phyloP scores from a whole-genome alignment of 2,329 filamentous ascomycete species.

The Penicillium sp. region DNA sequence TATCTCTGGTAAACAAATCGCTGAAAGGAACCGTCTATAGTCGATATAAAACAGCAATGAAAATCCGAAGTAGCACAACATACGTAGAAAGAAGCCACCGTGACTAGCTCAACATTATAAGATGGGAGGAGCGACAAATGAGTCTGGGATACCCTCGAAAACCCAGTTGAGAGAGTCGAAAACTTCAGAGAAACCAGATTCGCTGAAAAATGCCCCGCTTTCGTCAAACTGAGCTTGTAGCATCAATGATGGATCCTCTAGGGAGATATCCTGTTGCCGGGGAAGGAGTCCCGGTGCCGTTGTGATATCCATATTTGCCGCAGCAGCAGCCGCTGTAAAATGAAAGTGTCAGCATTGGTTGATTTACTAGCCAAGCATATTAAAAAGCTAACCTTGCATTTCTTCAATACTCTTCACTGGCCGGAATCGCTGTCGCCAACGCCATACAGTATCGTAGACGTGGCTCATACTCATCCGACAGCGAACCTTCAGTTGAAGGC shows the following conservation, averaged over 20 bases:
- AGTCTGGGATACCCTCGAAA: slow-evolving; percentile 78
- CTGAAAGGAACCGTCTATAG: background rate
- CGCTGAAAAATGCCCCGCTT: slow-evolving; percentile 37
- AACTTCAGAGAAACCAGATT: slow-evolving; percentile 64
- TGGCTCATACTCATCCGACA: slow-evolving; percentile 66
- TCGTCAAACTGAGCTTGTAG: slow-evolving; percentile 38
- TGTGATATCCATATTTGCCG: slow-evolving; percentile 40
- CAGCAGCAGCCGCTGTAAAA: slow-evolving; percentile 19
- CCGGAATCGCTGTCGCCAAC: slow-evolving; percentile 65
- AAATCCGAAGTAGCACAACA: background rate
- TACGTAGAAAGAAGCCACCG: background rate
- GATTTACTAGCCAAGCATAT: background rate
- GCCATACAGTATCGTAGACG: slow-evolving; percentile 65
- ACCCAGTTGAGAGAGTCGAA: slow-evolving; percentile 94
- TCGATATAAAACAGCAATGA: background rate
- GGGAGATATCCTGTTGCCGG: slow-evolving; percentile 31
- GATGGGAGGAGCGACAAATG: slow-evolving; percentile 38
- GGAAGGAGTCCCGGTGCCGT: slow-evolving; percentile 25
- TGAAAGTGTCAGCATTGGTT: slow-evolving; percentile 15
- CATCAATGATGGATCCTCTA: slow-evolving; percentile 33
- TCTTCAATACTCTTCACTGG: slow-evolving; percentile 60
- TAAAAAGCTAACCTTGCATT: slow-evolving; percentile 58
- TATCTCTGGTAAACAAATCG: slow-evolving; percentile 8
- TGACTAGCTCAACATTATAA: slow-evolving; percentile 19
- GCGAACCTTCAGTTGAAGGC: slow-evolving; percentile 60